phyloP scores from a whole-genome alignment of 352 stramenopile genomes.

The Phytophthora litchii region DNA sequence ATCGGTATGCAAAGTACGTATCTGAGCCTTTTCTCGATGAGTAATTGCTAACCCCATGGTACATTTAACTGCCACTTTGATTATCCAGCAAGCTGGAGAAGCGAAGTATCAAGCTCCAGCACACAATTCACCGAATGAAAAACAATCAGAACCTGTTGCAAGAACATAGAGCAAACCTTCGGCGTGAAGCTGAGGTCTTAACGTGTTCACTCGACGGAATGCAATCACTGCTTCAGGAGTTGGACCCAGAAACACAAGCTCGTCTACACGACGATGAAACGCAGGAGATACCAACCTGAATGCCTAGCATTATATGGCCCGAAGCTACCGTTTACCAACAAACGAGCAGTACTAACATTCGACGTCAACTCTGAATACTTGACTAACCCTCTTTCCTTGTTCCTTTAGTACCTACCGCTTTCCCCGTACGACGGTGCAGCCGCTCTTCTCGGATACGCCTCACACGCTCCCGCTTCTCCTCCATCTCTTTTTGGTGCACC shows the following conservation, averaged over 20 bases:
- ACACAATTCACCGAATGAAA: constrained; percentile 17
- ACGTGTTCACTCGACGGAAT: constrained; percentile 46
- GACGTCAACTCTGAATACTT: constrained; percentile 17
- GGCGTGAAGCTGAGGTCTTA: constrained; percentile 41
- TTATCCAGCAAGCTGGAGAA: constrained; percentile 22
- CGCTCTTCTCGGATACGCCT: constrained; percentile 63
- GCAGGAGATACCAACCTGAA: neutral
- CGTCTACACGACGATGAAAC: constrained; percentile 12
- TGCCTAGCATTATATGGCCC: constrained; percentile 7
- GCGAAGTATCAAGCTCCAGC: constrained; percentile 6
- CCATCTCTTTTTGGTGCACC: constrained; percentile 67
- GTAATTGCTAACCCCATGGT: neutral
- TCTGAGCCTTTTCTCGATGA: neutral
- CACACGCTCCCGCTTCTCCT: constrained; percentile 72
- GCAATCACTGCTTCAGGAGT: constrained; percentile 44
- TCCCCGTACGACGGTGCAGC: constrained; percentile 34
- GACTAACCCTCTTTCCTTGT: constrained; percentile 26
- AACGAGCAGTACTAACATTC: constrained; percentile 22
- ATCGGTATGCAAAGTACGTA: constrained; percentile 41
- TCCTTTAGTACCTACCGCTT: constrained; percentile 28
- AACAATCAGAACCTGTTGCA: constrained; percentile 19
- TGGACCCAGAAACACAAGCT: constrained; percentile 37
- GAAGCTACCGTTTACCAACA: constrained; percentile 10
- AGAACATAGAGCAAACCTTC: constrained; percentile 32
- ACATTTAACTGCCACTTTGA: neutral